Conservation (phyloP, 495 filamentous ascomycete genomes). For the Trichodelitschia bisporula region DNA sequence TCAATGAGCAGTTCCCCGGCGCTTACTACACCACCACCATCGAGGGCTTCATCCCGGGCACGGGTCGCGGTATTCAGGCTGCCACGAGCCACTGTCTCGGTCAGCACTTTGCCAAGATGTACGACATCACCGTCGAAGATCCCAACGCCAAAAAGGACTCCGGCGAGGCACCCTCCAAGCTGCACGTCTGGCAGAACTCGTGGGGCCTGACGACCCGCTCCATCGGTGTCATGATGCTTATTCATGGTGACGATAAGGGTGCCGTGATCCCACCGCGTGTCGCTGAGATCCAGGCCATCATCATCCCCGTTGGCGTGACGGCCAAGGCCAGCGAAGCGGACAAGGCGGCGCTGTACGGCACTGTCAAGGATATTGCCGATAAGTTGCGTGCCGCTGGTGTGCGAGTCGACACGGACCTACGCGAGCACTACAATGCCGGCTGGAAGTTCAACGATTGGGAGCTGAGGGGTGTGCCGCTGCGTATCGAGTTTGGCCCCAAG, state of each 20-base stretch:
- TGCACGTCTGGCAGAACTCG: constrained; percentile 92
- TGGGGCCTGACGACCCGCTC: constrained; percentile 93
- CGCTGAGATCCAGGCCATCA: constrained; percentile 60
- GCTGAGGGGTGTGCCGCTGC: constrained; percentile 75
- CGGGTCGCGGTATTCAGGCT: constrained; percentile 89
- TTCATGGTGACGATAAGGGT: constrained; percentile 84
- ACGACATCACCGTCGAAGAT: constrained; percentile 88
- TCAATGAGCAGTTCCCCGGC: constrained; percentile 93
- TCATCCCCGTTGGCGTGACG: constrained; percentile 86
- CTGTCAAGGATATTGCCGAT: constrained; percentile 39
- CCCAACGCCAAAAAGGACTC: constrained; percentile 37
- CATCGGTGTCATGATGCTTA: constrained; percentile 95
- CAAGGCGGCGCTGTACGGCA: constrained; percentile 39
- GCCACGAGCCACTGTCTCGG: constrained; percentile 85
- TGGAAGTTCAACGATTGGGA: constrained; percentile 99
- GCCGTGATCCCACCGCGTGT: constrained; percentile 76
- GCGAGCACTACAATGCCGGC: constrained; percentile 74
- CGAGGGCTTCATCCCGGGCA: constrained; percentile 84
- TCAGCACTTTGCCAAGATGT: constrained; percentile 97
- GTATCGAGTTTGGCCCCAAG: constrained; percentile 86
- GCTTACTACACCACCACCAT: constrained; percentile 87
- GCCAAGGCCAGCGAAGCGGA: constrained; percentile 63
- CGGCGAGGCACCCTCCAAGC: constrained; percentile 39
- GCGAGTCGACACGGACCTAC: constrained; percentile 38
- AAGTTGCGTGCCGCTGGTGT: constrained; percentile 18